phyloP scores from a whole-genome alignment of 306 rosid species.

The Begonia peltatifolia region DNA sequence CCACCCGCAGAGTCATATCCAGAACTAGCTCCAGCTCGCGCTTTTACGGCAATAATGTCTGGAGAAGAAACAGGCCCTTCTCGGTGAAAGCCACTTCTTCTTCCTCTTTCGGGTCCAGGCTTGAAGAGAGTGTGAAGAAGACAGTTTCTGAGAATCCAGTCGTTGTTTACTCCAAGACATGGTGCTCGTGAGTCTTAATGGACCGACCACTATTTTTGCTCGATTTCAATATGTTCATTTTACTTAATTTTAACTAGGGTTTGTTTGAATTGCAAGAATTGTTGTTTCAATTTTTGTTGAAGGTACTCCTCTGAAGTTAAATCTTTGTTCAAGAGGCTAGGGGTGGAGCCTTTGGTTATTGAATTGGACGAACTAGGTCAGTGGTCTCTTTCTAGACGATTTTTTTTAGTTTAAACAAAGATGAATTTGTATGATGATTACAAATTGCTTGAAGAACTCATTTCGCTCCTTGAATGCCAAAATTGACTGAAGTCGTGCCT shows the following conservation, averaged over 20 bases:
- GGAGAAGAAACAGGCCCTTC: constrained; percentile 14
- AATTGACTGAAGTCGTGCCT: no score
- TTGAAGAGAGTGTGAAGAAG: constrained; percentile 70
- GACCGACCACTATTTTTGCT: neutral
- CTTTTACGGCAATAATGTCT: constrained; percentile 15
- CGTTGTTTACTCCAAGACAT: constrained; percentile 83
- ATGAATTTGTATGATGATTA: neutral
- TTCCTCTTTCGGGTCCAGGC: constrained; percentile 86
- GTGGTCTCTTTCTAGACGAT: constrained; percentile 2
- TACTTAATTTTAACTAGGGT: constrained; percentile 2
- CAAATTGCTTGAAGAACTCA: no score
- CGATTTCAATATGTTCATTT: neutral
- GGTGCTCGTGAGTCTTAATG: constrained; percentile 70
- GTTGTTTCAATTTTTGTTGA: neutral
- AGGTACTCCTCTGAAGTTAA: constrained; percentile 91
- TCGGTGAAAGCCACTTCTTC: constrained; percentile 44
- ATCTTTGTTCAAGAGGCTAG: constrained; percentile 62
- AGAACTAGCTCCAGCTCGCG: constrained; percentile 8
- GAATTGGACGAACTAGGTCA: constrained; percentile 94
- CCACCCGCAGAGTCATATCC: constrained; percentile 10
- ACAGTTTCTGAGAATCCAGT: constrained; percentile 55
- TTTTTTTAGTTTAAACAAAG: neutral
- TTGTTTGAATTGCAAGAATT: constrained; percentile 4
- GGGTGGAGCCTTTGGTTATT: constrained; percentile 45
- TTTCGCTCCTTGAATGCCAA: no score